Percentiles rank a stretch among this genome's conserved stretches.
These are phyloP conservation scores for Neurospora pannonica DNA, from an alignment of 495 filamentous ascomycete species.

Conservation along the genomic window DNA sequence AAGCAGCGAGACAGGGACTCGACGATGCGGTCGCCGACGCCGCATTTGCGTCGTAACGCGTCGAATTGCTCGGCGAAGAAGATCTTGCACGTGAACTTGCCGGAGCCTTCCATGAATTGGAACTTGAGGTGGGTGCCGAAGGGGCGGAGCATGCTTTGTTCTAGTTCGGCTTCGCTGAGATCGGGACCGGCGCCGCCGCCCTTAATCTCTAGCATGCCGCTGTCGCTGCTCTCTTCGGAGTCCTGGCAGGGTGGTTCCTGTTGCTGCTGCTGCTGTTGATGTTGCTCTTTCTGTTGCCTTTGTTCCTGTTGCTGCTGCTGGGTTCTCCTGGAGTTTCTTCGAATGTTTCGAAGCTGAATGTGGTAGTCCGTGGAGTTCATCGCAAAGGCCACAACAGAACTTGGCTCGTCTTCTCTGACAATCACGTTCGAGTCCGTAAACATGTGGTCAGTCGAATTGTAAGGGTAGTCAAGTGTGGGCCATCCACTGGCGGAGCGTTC, in stretches of 20 bases:
- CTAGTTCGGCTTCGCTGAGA: constrained; percentile 47
- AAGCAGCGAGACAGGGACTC: constrained; percentile 90
- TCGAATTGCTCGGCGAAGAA: constrained; percentile 98
- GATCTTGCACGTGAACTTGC: constrained; percentile 93
- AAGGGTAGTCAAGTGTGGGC: constrained; percentile 87
- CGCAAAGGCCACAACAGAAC: constrained; percentile 89
- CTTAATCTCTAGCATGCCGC: constrained; percentile 16
- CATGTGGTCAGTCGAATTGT: constrained; percentile 81
- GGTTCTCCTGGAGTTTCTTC: constrained; percentile 16
- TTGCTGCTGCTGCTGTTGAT: constrained; percentile 30
- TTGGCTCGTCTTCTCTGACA: constrained; percentile 93
- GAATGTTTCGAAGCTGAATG: constrained; percentile 64
- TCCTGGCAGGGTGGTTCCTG: constrained; percentile 6
- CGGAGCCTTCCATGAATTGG: constrained; percentile 82
- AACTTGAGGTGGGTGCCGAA: constrained; percentile 91
- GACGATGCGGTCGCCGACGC: constrained; percentile 84
- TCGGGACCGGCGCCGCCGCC: constrained; percentile 14
- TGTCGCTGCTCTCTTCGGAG: constrained; percentile 23
- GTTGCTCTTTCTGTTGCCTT: constrained; percentile 2
- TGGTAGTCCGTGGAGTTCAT: constrained; percentile 78
- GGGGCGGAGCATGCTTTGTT: constrained; percentile 65
- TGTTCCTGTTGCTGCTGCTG: not conserved
- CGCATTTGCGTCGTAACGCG: constrained; percentile 83
- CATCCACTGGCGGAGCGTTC: constrained; percentile 94
- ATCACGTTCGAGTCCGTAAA: constrained; percentile 98